phyloP scores from a whole-genome alignment of 768 basidiomycete genomes.

The Lactifluus pinguis region DNA sequence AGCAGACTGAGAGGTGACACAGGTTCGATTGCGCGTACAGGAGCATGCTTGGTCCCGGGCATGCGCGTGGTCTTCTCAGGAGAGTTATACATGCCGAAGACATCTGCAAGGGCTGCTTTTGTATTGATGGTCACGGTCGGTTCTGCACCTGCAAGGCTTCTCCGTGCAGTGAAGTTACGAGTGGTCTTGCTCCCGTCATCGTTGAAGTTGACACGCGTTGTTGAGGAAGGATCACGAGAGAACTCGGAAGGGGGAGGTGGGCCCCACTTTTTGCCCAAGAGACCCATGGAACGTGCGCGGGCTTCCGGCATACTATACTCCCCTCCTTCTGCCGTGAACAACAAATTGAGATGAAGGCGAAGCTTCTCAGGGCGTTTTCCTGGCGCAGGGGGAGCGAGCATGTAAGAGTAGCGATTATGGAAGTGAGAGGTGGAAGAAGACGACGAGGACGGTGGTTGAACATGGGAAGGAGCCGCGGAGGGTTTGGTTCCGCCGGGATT shows the following conservation, averaged over 20 bases:
- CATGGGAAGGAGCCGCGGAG: slow-evolving; percentile 21
- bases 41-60: slow-evolving; percentile 65
- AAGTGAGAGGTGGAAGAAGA: slow-evolving; percentile 15
- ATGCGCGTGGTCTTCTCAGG: slow-evolving; percentile 62
- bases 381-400: slow-evolving; percentile 60
- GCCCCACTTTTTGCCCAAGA: slow-evolving; percentile 80
- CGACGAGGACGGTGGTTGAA: slow-evolving; percentile 21
- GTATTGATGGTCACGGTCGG: slow-evolving; percentile 96
- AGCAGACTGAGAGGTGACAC: slow-evolving; percentile 29
- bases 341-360: slow-evolving; percentile 54
- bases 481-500: slow-evolving; percentile 17
- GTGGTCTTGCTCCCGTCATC: slow-evolving; percentile 43
- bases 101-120: slow-evolving; percentile 87
- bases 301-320: slow-evolving; percentile 86
- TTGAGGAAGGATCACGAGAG: neutral
- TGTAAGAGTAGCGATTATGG: slow-evolving; percentile 51
- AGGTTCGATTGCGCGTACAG: slow-evolving; percentile 57
- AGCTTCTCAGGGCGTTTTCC: slow-evolving; percentile 67
- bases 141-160: slow-evolving; percentile 44
- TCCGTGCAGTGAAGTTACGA: slow-evolving; percentile 33
- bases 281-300: slow-evolving; percentile 71
- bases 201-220: slow-evolving; percentile 45
- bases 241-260: slow-evolving; percentile 41
- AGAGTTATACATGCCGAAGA: slow-evolving; percentile 94
- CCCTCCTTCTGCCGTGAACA: slow-evolving; percentile 66